Evolutionary conservation across 148 eudicot species (phyloP).

Genomic region (Rhododendron ovatum): DNA sequence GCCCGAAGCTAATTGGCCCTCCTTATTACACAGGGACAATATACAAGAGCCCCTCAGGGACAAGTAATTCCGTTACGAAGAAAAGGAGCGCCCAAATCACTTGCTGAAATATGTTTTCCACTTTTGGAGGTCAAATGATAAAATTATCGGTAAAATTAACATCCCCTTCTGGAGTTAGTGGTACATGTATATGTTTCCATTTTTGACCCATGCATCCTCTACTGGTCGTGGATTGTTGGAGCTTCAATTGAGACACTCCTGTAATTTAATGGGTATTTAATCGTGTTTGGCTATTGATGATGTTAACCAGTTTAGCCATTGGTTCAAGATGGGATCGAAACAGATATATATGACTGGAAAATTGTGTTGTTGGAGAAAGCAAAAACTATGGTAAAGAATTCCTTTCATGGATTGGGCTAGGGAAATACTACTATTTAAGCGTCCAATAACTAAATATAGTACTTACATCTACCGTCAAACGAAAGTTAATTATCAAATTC

Average conservation of each 20-base stretch:
- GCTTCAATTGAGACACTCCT: neutral
- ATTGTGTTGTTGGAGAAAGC: no score
- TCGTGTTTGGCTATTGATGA: neutral
- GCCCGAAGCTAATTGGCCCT: no score
- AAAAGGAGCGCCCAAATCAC: neutral
- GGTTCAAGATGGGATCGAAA: neutral
- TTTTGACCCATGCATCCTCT: neutral
- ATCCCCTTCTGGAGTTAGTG: neutral
- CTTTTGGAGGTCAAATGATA: slow-evolving; percentile 6
- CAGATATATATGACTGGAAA: no score
- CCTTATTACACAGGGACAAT: neutral
- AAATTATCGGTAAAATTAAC: neutral
- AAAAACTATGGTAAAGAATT: no score
- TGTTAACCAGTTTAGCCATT: neutral
- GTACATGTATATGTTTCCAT: neutral
- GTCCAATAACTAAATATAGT: no score
- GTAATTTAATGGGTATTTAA: neutral
- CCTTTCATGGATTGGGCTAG: no score
- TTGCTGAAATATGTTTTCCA: neutral
- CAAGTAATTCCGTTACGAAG: neutral
- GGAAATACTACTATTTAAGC: no score
- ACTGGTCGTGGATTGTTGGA: neutral
- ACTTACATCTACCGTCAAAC: no score
- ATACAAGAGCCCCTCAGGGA: neutral
- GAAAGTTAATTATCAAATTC: no score